Evolutionary conservation across 1,284 basidiomycete species (phyloP), one percentile per base, ranked within the genome.

Genomic region (Ganoderma sinense): DNA sequence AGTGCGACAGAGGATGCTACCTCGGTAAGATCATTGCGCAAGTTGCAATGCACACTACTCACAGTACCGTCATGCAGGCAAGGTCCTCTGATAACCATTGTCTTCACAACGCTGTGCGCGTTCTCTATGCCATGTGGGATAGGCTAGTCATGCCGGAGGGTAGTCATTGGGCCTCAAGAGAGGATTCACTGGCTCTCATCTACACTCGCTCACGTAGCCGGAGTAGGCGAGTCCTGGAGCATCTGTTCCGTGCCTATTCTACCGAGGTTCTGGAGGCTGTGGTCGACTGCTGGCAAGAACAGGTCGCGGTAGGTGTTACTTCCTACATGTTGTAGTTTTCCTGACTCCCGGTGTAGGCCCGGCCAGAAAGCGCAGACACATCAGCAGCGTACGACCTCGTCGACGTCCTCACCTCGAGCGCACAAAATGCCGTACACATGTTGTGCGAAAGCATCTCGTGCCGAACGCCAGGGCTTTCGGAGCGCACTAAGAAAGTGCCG

Each of bases 381-480:
- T 86, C 85, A 63, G 83, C 87, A 10, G 86, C 93, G 1, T 97
- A 97, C 75, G 93, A 96, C 69, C 87, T 98, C 58, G 84, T 98
- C 13, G 95, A 97, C 76, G 83, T 91, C 16, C 86, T 99, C 23
- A 90, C 96, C 2, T 88, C 95, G 0, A 97, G 90, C 77, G 93
- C 96, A 2, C 96, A 97, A 77, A 94, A 89, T 71, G 91, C 95
- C 1, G 95, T 98, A 0, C 92, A 96, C 71, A 94, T 97, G 86
- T 83, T 97, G 23, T 97, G 94, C 78, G 97, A 98, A 78, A 91
- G 92, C 74, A 92, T 95, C 64, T 84, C 85, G 48, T 80, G 82
- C 73, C 87, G 92, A 29, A 82, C 88, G 31, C 81, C 87, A 16
- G 82, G 84, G 10, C 77, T 84, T 5, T 81, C 87, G 14, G 91